Percentiles rank a stretch among this genome's conserved stretches.
Conservation (phyloP, 345 rosid genomes). For the Carallia brachiata region DNA sequence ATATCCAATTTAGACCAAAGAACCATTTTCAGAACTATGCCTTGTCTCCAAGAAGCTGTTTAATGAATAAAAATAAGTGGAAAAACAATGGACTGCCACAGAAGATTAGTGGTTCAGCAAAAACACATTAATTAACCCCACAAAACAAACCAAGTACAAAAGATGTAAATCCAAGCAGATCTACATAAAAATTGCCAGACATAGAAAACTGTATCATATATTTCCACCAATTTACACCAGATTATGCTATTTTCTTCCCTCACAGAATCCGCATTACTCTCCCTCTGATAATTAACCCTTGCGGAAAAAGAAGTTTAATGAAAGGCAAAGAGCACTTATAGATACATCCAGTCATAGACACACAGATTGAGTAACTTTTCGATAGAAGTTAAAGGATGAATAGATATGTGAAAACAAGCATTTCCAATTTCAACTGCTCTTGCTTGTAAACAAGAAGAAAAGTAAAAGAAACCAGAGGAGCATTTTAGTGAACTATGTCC, state of each 20-base stretch:
- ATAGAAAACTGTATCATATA: too few relatives aligned
- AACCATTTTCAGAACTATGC: neutral
- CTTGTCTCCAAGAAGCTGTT: neutral
- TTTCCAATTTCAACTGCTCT: neutral
- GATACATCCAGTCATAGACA: neutral
- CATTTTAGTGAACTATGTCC: neutral
- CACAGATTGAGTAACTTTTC: neutral
- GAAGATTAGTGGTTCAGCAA: too few relatives aligned
- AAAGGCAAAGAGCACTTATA: neutral
- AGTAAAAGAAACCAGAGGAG: neutral
- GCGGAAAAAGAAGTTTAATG: neutral
- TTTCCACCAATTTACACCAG: too few relatives aligned
- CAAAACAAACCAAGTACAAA: neutral
- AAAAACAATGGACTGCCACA: too few relatives aligned
- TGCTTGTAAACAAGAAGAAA: neutral
- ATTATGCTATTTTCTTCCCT: too few relatives aligned
- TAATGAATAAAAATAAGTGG: neutral
- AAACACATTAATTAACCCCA: too few relatives aligned
- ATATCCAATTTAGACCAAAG: neutral
- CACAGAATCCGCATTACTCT: too few relatives aligned
- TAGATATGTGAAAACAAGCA: neutral
- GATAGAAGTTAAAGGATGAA: neutral
- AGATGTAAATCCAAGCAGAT: neutral
- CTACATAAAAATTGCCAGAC: neutral
- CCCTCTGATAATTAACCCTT: too few relatives aligned